These are phyloP conservation scores for Pyronema domesticum DNA, from an alignment of 495 filamentous ascomycete genomes.

Conservation along the genomic window DNA sequence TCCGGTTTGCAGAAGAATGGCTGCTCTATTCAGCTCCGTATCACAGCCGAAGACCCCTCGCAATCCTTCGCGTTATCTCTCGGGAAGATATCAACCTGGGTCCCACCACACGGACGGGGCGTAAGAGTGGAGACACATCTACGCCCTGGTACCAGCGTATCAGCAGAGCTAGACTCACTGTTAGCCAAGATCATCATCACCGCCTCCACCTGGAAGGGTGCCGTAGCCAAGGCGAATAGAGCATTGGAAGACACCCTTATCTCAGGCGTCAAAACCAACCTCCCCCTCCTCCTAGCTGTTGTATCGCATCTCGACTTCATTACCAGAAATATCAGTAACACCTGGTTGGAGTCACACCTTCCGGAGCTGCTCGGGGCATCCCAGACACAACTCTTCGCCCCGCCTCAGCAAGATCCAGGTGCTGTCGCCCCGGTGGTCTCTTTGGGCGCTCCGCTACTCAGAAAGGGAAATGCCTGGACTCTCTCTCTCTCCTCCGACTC, in stretches of 20 bases:
- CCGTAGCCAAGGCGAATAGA: not conserved
- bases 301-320: too few relatives aligned
- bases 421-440: too few relatives aligned
- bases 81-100: constrained; percentile 34
- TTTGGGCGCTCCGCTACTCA: too few relatives aligned
- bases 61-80: constrained; percentile 14
- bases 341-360: too few relatives aligned
- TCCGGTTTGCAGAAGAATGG: not conserved
- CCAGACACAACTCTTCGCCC: too few relatives aligned
- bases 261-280: not conserved
- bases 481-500: too few relatives aligned
- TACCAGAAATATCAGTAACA: too few relatives aligned
- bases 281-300: not conserved
- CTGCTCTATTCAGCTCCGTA: not conserved
- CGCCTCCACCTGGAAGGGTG: not conserved
- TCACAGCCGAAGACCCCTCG: constrained; percentile 25
- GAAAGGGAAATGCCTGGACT: too few relatives aligned
- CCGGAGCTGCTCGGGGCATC: too few relatives aligned
- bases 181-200: not conserved
- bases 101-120: constrained; percentile 33
- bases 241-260: not conserved
- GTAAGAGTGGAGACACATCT: constrained; percentile 36
- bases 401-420: too few relatives aligned
- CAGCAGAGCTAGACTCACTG: not conserved
- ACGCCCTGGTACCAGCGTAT: not conserved